These are phyloP conservation scores for Endocarpon pusillum DNA, from an alignment of 495 filamentous ascomycete genomes.

Conservation along the genomic window DNA sequence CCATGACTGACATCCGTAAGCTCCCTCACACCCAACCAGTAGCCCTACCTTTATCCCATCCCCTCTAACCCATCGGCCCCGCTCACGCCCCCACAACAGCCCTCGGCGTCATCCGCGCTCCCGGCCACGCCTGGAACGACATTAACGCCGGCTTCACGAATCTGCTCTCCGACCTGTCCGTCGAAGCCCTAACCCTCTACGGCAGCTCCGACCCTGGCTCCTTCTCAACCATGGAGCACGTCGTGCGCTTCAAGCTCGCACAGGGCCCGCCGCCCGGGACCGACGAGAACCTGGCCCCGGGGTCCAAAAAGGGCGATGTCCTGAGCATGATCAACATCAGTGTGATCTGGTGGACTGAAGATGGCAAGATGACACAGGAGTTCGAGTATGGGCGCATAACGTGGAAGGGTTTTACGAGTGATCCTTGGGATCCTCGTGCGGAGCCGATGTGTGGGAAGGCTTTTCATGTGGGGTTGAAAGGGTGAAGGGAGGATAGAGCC, in stretches of 20 bases:
- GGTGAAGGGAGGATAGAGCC: too few relatives aligned
- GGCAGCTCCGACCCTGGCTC: constrained; percentile 2
- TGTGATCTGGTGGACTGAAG: constrained; percentile 1
- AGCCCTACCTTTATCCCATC: too few relatives aligned
- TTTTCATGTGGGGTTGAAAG: too few relatives aligned
- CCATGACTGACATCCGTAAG: too few relatives aligned
- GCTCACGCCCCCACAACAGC: neutral
- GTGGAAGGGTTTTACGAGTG: constrained; percentile 4
- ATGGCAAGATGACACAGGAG: constrained; percentile 2
- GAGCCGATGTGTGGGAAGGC: too few relatives aligned
- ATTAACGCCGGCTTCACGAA: constrained; percentile 1
- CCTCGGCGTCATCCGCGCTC: neutral
- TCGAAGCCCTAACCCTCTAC: constrained; percentile 1
- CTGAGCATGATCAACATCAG: constrained; percentile 3
- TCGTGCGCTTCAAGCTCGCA: constrained; percentile 1
- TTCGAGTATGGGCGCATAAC: constrained; percentile 3
- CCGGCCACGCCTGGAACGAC: constrained; percentile 2
- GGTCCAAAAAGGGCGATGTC: constrained; percentile 1
- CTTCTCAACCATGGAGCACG: constrained; percentile 2
- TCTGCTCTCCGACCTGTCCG: neutral
- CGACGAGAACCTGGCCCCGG: neutral
- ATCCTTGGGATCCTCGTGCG: too few relatives aligned
- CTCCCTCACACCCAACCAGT: too few relatives aligned
- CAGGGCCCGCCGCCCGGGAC: neutral
- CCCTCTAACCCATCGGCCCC: too few relatives aligned